These are phyloP conservation scores for Calonectria leucothoes DNA, from an alignment of 2,329 filamentous ascomycete species.

Conservation along the genomic window DNA sequence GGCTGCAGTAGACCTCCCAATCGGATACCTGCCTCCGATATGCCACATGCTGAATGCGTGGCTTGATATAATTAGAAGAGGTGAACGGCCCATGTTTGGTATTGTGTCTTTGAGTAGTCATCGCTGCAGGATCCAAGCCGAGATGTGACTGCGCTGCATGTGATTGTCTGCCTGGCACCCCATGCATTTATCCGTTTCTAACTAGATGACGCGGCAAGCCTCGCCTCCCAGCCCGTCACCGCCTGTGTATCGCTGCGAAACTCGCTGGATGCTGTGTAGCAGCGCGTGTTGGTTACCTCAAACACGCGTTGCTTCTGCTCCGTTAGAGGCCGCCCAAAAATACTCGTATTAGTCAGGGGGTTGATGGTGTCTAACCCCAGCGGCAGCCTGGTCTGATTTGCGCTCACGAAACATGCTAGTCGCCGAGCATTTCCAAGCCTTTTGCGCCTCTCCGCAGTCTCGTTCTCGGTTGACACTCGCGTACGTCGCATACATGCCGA, in stretches of 20 bases:
- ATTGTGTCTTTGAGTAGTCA: background rate
- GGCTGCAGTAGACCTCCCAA: background rate
- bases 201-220: background rate
- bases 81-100: background rate
- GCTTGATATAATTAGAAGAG: constrained; percentile 5
- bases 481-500: background rate
- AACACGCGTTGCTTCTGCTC: background rate
- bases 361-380: background rate
- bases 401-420: background rate
- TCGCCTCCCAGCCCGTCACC: background rate
- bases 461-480: background rate
- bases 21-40: background rate
- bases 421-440: background rate
- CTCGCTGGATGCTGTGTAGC: background rate
- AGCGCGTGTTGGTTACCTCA: background rate
- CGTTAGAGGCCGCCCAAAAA: background rate
- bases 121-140: background rate
- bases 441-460: background rate
- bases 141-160: constrained; percentile 4
- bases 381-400: background rate
- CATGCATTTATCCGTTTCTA: background rate
- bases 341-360: background rate
- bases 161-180: background rate
- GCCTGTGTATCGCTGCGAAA: background rate
- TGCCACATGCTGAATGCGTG: background rate